Base-by-base conservation (phyloP, 2,329 filamentous ascomycete genomes). In the Cladosporium sphaerospermum region DNA sequence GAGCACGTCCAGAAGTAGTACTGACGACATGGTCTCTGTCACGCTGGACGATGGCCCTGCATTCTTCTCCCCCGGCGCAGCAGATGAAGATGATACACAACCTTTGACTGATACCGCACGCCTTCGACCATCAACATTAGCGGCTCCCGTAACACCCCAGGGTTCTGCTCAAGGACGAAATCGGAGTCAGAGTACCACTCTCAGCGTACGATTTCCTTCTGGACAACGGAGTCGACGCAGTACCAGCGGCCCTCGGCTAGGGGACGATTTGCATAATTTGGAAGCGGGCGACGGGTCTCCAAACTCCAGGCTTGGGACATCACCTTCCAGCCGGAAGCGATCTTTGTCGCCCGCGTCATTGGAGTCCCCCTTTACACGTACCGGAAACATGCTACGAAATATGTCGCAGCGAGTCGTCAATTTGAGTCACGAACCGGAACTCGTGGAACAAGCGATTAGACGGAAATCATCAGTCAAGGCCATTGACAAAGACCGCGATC, bases 341-440 rank as follows among this genome's bases (percentile, higher is more conserved):
- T 77, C 75, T 7, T 64, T 76, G 14, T 77, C 75, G 42, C 72
- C 75, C 10, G 44, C 45, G 3, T 54, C 52, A 14, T 65, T 69
- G 13, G 72, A 71, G 36, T 77, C 75, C 37, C 73, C 76, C 18
- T 66, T 80, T 44, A 68, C 71, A 43, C 68, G 77, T 53, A 77
- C 75, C 37, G 72, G 74, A 19, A 77, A 74, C 55, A 74, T 80
- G 64, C 66, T 79, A 65, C 70, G 76, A 58, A 83, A 83, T 60
- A 95, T 99, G 83, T 97, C 95, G 32, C 91, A 96, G 73, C 89
- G 93, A 75, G 91, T 99, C 53, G 93, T 99, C 65, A 97, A 97
- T 66, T 81, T 99, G 62, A 96, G 90, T 71, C 95, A 95, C 66
- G 93, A 97, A 64, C 86, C 85, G 4, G 89, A 96, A 16, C 48